A percentile compares a stretch with the other conserved stretches of the same genome.
phyloP scores from a whole-genome alignment of 2,329 filamentous ascomycete genomes.

The Alternaria novae-zelandiae region DNA sequence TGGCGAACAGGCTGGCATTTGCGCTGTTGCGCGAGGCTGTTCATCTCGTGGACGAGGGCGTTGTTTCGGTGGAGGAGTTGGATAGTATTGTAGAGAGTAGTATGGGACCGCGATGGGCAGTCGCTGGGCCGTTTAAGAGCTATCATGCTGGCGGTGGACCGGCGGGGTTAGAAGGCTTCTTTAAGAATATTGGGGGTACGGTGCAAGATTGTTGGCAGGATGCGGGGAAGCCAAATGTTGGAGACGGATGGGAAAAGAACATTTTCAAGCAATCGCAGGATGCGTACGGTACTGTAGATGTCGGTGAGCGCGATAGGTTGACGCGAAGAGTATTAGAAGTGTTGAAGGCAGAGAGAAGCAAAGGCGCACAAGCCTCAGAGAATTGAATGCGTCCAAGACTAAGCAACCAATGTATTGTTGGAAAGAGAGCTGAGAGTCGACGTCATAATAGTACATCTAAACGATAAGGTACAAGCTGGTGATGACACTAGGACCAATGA shows the following conservation, averaged over 20 bases:
- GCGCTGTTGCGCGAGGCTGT: constrained; percentile 63
- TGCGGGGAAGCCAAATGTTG: constrained; percentile 52
- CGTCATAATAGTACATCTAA: constrained; percentile 21
- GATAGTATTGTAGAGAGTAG: constrained; percentile 54
- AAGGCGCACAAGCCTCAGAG: not conserved
- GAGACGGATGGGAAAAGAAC: constrained; percentile 54
- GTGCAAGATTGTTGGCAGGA: constrained; percentile 63
- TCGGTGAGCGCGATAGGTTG: constrained; percentile 49
- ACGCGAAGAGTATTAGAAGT: constrained; percentile 53
- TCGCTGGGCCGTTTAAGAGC: constrained; percentile 62
- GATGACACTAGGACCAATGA: constrained; percentile 73
- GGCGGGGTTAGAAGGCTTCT: constrained; percentile 59
- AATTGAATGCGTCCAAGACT: not conserved
- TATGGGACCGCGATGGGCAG: constrained; percentile 35
- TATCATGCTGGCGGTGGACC: constrained; percentile 65
- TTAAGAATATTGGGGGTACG: constrained; percentile 63
- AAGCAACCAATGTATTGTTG: not conserved
- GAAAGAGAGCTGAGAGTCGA: not conserved
- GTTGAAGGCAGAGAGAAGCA: constrained; percentile 38
- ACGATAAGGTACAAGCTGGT: constrained; percentile 60
- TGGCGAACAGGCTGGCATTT: constrained; percentile 65
- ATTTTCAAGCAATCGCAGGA: constrained; percentile 55
- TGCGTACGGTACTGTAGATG: constrained; percentile 55
- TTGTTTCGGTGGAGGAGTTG: constrained; percentile 60
- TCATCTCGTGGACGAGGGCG: constrained; percentile 59